Evolutionary conservation across 2,329 filamentous ascomycete genomes (phyloP).

Genomic region (Coniella vitis): DNA sequence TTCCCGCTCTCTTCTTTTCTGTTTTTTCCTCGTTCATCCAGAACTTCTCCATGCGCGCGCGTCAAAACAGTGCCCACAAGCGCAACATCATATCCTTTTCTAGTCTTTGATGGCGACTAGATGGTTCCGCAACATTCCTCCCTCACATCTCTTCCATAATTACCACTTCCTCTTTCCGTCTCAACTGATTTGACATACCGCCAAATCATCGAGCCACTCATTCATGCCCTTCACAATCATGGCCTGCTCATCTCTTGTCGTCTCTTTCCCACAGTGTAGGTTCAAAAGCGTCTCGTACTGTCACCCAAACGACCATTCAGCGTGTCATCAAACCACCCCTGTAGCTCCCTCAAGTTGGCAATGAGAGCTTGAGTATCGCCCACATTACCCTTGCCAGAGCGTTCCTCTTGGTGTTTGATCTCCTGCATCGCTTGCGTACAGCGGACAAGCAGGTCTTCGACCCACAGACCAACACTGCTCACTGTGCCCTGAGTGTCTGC

Average conservation of each 20-base stretch:
- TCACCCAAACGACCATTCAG: background rate
- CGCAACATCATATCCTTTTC: background rate
- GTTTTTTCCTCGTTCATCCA: background rate
- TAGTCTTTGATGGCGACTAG: background rate
- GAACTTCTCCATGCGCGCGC: background rate
- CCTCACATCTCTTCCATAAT: background rate
- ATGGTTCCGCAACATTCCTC: too few species aligned
- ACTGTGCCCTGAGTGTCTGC: slow-evolving; percentile 36
- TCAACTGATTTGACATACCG: too few species aligned
- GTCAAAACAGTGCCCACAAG: background rate
- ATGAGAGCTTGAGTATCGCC: background rate
- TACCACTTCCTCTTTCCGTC: too few species aligned
- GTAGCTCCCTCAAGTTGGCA: background rate
- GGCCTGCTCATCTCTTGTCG: too few species aligned
- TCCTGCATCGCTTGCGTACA: slow-evolving; percentile 10
- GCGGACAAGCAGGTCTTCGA: slow-evolving; percentile 12
- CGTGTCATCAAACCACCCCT: background rate
- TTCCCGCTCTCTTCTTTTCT: too few species aligned
- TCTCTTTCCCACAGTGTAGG: too few species aligned
- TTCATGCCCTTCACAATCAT: too few species aligned
- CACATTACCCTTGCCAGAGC: background rate
- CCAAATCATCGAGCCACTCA: too few species aligned
- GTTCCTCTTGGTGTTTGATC: slow-evolving; percentile 3
- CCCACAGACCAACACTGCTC: slow-evolving; percentile 13
- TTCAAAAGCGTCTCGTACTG: background rate